Conservation (phyloP, 2,329 filamentous ascomycete genomes). For the Hortaea werneckii region DNA sequence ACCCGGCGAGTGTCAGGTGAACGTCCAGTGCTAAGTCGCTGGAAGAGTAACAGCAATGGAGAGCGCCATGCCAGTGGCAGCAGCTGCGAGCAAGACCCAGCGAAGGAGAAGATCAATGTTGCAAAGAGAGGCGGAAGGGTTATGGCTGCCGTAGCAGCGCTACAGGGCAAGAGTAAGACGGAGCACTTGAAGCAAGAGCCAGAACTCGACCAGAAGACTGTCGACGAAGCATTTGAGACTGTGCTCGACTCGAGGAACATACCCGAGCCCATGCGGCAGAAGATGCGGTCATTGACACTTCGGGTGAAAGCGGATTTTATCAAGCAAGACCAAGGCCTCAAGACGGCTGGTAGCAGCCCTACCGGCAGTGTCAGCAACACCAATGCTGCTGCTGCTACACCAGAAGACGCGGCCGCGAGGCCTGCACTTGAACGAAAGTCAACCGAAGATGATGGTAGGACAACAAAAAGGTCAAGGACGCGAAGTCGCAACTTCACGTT, state of each 20-base stretch:
- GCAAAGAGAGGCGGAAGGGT: slow-evolving; percentile 45
- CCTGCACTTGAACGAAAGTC: slow-evolving; percentile 1
- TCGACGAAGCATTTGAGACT: slow-evolving; percentile 54
- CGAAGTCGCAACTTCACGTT: slow-evolving; percentile 73
- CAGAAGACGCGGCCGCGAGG: not conserved
- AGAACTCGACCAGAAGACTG: slow-evolving; percentile 42
- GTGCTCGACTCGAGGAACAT: slow-evolving; percentile 78
- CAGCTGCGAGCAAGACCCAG: slow-evolving; percentile 21
- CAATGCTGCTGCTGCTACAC: not conserved
- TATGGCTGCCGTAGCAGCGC: slow-evolving; percentile 54
- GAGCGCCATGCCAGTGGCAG: slow-evolving; percentile 28
- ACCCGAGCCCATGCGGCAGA: slow-evolving; percentile 83
- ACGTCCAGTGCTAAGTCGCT: slow-evolving; percentile 11
- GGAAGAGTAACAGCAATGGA: slow-evolving; percentile 10
- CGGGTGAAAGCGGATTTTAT: slow-evolving; percentile 95
- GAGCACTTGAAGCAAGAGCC: slow-evolving; percentile 31
- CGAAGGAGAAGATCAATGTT: slow-evolving; percentile 21
- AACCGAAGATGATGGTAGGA: slow-evolving; percentile 18
- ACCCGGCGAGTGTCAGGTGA: slow-evolving; percentile 13
- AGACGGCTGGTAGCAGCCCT: slow-evolving; percentile 51
- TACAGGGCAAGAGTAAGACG: slow-evolving; percentile 43
- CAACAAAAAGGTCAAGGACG: slow-evolving; percentile 39
- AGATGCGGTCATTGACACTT: slow-evolving; percentile 81
- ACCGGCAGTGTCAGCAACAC: slow-evolving; percentile 31
- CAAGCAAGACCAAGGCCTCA: slow-evolving; percentile 59